Evolutionary conservation across 2,329 filamentous ascomycete species (phyloP), one percentile per base, ranked within the genome.

Genomic region (Penicillium sp.): DNA sequence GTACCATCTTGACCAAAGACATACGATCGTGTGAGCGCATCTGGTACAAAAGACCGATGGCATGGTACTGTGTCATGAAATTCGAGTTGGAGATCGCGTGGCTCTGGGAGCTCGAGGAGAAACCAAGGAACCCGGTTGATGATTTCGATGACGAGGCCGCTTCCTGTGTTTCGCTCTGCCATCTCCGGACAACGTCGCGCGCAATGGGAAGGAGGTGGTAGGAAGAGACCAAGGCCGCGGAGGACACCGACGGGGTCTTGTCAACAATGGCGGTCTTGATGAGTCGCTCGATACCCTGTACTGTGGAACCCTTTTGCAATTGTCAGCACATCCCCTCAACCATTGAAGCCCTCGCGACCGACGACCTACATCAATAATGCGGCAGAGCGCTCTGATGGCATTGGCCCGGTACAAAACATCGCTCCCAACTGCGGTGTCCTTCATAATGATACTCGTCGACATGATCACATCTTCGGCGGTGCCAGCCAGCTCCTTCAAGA

Each of bases 1-100:
- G 93, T n/a, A 98, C 91, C 93, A 98, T 97, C 80, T 98, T 98
- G 53, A 97, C 91, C 61, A 98, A 75, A 21, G 93, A 90, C 93
- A 98, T 98, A 63, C 93, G 83, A 70, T 98, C 93, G 69, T 96
- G 90, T 63, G 86, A 86, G 64, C 93, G 86, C 88, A 97, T 97
- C 73, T 97, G 91, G 71, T 97, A 98, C 39, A 98, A 74, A 48
- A 98, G 80, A 56, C 93, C 93, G 74, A 98, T 95, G 56, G 93
- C 93, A 70, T 98, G 93, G 71, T 98, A 98, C 70, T 98, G 93
- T 51, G 88, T 87, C 89, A 97, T 97, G 65, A 87, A 95, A 60
- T 93, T 97, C 64, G 89, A 91, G 74, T 90, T 90, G 55, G 78
- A 75, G 42, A 80, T 77, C 52, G 79, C 75, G 52, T 93, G 80